These are phyloP conservation scores for Spathaspora sp. DNA, from an alignment of 805 yeast species.

Conservation along the genomic window DNA sequence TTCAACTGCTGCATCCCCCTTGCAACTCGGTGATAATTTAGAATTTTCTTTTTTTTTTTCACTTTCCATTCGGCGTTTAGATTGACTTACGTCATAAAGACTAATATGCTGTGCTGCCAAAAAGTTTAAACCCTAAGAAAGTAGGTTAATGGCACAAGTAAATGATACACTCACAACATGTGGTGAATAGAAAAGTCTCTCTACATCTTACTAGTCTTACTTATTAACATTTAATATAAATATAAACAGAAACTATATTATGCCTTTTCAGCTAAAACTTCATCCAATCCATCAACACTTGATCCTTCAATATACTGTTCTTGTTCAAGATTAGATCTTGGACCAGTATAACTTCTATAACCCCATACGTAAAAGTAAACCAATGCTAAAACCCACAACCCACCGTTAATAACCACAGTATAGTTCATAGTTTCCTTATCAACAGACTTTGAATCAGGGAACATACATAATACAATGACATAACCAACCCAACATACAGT, in stretches of 20 bases:
- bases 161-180: too few species aligned
- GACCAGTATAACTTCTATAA: slow-evolving; percentile 55
- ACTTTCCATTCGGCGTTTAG: background rate
- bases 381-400: slow-evolving; percentile 53
- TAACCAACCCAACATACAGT: slow-evolving; percentile 49
- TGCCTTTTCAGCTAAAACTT: slow-evolving; percentile 2
- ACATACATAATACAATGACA: slow-evolving; percentile 55
- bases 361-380: slow-evolving; percentile 52
- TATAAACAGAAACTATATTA: background rate
- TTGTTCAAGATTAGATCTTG: slow-evolving; percentile 27
- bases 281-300: slow-evolving; percentile 1
- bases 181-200: too few species aligned
- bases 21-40: background rate
- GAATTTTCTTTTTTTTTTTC: too few species aligned
- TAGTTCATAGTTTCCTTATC: slow-evolving; percentile 59
- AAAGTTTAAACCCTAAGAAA: too few species aligned
- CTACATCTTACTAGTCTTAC: background rate
- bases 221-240: background rate
- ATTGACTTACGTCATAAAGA: background rate
- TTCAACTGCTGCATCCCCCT: background rate
- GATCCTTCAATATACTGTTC: slow-evolving; percentile 2
- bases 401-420: slow-evolving; percentile 60
- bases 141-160: too few species aligned
- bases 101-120: too few species aligned
- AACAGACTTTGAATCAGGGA: slow-evolving; percentile 49